phyloP scores from a whole-genome alignment of 2,329 filamentous ascomycete species.

The Emmonsiellopsis sp. region DNA sequence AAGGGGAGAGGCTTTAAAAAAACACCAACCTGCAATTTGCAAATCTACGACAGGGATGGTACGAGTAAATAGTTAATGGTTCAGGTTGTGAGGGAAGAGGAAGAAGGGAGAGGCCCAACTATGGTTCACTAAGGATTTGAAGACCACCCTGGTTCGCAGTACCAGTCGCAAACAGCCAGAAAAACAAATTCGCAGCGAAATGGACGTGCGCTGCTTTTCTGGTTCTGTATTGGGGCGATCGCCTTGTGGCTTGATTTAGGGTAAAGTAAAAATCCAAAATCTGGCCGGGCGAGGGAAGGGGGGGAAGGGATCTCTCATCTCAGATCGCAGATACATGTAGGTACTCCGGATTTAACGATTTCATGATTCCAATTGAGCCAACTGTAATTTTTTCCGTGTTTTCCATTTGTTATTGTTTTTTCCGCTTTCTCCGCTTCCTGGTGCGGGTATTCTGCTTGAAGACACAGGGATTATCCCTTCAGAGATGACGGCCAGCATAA shows the following conservation, averaged over 20 bases:
- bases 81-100: too few species aligned
- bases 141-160: not conserved
- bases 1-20: not conserved
- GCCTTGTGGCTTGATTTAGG: slow-evolving; percentile 1
- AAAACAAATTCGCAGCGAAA: not conserved
- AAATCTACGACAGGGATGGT: not conserved
- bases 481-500: too few species aligned
- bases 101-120: not conserved
- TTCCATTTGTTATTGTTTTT: not conserved
- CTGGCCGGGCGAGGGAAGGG: too few species aligned
- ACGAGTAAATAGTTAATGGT: too few species aligned
- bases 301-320: not conserved
- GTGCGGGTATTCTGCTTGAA: too few species aligned
- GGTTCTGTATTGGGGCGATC: slow-evolving; percentile 2
- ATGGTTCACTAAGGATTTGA: slow-evolving; percentile 1
- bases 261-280: not conserved
- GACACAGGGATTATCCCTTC: too few species aligned
- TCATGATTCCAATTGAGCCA: not conserved
- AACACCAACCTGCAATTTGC: not conserved
- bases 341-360: too few species aligned
- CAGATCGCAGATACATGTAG: not conserved
- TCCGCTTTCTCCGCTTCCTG: too few species aligned
- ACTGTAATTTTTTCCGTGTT: not conserved
- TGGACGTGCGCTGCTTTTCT: not conserved
- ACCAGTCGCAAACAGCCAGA: slow-evolving; percentile 1